Percentiles rank a stretch among this genome's conserved stretches.
phyloP scores from a whole-genome alignment of 352 stramenopile genomes.

The Phytopythium kandeliae region DNA sequence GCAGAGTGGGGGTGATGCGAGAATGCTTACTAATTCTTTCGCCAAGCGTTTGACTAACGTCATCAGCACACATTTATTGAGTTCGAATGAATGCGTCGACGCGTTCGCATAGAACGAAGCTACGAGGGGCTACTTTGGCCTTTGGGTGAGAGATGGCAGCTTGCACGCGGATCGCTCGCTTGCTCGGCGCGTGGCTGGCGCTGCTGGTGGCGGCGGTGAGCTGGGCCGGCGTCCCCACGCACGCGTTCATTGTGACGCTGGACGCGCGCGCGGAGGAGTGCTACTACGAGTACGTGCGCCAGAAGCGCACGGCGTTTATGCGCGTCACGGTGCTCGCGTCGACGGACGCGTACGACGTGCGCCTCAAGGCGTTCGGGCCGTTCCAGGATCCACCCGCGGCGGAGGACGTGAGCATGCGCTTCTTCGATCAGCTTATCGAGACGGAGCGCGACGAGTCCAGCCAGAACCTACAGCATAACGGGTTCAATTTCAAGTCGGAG shows the following conservation, averaged over 20 bases:
- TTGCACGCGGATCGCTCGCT: slow-evolving; percentile 4
- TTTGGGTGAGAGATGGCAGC: slow-evolving; percentile 16
- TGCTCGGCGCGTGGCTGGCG: slow-evolving; percentile 12
- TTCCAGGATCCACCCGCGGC: slow-evolving; percentile 44
- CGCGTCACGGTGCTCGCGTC: slow-evolving; percentile 75
- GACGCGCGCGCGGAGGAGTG: slow-evolving; percentile 52
- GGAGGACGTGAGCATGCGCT: slow-evolving; percentile 47
- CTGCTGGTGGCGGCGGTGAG: slow-evolving; percentile 16
- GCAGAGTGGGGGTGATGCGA: too few relatives aligned
- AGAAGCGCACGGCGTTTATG: slow-evolving; percentile 81
- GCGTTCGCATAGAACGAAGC: too few relatives aligned
- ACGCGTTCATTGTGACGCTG: slow-evolving; percentile 54
- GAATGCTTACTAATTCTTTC: too few relatives aligned
- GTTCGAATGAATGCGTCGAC: too few relatives aligned
- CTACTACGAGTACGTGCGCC: slow-evolving; percentile 83
- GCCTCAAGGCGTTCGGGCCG: slow-evolving; percentile 65
- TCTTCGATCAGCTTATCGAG: slow-evolving; percentile 73
- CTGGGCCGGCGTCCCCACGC: slow-evolving; percentile 11
- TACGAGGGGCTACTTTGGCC: too few relatives aligned
- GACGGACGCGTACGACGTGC: slow-evolving; percentile 66
- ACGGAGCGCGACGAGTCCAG: slow-evolving; percentile 51
- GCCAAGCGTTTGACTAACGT: too few relatives aligned
- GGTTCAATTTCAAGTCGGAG: slow-evolving; percentile 85
- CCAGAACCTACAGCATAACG: slow-evolving; percentile 80
- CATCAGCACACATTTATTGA: too few relatives aligned